Percentiles rank a stretch among this genome's conserved stretches.
Conservation (phyloP, 352 stramenopile genomes). For the Peronosclerospora sorghi region DNA sequence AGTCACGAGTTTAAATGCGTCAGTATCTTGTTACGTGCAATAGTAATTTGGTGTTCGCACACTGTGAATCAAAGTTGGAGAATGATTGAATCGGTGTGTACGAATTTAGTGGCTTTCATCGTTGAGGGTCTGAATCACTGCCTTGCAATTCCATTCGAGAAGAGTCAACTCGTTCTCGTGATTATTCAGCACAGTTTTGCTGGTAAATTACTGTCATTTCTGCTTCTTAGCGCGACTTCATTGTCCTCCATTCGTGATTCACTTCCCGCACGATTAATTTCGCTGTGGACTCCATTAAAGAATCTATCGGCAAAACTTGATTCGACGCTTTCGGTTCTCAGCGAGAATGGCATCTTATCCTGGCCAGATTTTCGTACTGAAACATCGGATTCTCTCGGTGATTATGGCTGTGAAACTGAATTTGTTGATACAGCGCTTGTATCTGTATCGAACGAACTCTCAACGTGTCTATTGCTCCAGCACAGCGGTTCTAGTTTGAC, state of each 20-base stretch:
- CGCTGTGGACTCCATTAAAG: slow-evolving; percentile 43
- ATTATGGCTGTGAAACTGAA: slow-evolving; percentile 2
- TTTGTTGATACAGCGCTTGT: slow-evolving; percentile 10
- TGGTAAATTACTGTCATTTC: slow-evolving; percentile 66
- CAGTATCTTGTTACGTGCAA: slow-evolving; percentile 59
- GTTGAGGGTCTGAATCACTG: slow-evolving; percentile 22
- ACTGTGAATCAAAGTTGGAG: slow-evolving; percentile 36
- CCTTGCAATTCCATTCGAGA: slow-evolving; percentile 7
- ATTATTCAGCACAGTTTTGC: slow-evolving; percentile 48
- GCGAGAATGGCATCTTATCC: slow-evolving; percentile 3
- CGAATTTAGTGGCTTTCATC: slow-evolving; percentile 47
- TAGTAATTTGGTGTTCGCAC: slow-evolving; percentile 66
- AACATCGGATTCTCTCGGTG: background rate
- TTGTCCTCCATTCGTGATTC: slow-evolving; percentile 42
- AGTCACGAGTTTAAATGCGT: slow-evolving; percentile 70
- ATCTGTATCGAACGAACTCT: slow-evolving; percentile 29
- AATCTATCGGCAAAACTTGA: slow-evolving; percentile 19
- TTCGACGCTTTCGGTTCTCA: slow-evolving; percentile 3
- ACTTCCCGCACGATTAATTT: slow-evolving; percentile 25
- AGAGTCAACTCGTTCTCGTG: slow-evolving; percentile 15
- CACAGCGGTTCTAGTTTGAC: slow-evolving; percentile 7
- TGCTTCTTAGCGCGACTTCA: slow-evolving; percentile 54
- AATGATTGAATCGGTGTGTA: slow-evolving; percentile 40
- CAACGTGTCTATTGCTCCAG: slow-evolving; percentile 14
- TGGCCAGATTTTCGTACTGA: background rate